These are phyloP conservation scores for Ganoderma sinense DNA, from an alignment of 1,284 basidiomycete species.

Conservation along the genomic window DNA sequence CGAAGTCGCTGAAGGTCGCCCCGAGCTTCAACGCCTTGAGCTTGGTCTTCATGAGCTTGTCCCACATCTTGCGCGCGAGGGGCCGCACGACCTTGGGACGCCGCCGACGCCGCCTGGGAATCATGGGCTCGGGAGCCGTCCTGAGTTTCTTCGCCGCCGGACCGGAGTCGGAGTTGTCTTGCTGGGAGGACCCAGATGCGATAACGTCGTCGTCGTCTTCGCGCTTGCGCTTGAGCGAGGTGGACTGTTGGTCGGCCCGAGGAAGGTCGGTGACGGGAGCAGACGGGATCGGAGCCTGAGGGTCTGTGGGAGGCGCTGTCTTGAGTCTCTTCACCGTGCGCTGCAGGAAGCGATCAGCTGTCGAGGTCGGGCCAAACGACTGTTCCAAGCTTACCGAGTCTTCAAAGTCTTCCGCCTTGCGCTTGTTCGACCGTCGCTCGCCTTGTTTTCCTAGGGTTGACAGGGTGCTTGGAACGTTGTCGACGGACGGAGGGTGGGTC, in stretches of 20 bases:
- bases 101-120: neutral
- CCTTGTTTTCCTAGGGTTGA: neutral
- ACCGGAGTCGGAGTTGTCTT: neutral
- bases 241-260: neutral
- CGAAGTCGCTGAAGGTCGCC: neutral
- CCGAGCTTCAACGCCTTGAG: neutral
- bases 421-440: neutral
- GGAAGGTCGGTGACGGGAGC: neutral
- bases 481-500: neutral
- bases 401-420: neutral
- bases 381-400: neutral
- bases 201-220: neutral
- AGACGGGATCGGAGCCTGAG: neutral
- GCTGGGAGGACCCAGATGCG: neutral
- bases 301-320: neutral
- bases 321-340: neutral
- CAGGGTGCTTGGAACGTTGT: neutral
- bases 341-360: neutral
- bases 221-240: conserved; percentile 1
- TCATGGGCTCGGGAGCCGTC: neutral
- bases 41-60: neutral
- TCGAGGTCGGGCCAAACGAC: neutral
- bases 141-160: neutral
- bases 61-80: neutral
- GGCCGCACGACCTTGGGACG: neutral